A percentile compares a stretch with the other conserved stretches of the same genome.
phyloP scores from a whole-genome alignment of 805 yeast genomes.

The Kodamaea hsintzibuensis region DNA sequence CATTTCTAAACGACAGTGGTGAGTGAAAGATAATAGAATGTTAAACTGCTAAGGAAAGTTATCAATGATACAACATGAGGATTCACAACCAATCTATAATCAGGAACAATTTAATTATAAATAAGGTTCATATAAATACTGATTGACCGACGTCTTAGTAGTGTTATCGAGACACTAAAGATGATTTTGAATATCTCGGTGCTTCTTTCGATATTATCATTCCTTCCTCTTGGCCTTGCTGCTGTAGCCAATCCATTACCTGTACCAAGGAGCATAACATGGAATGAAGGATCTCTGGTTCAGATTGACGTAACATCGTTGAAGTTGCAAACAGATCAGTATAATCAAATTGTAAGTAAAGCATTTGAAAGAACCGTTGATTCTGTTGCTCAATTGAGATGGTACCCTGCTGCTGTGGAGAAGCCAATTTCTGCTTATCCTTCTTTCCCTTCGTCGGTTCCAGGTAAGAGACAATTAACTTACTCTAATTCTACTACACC shows the following conservation, averaged over 20 bases:
- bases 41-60: background rate
- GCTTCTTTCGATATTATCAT: slow-evolving; percentile 3
- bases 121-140: background rate
- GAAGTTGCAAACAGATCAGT: slow-evolving; percentile 5
- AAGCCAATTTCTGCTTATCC: slow-evolving; percentile 20
- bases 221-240: slow-evolving; percentile 6
- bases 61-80: too few species aligned
- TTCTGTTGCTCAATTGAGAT: slow-evolving; percentile 23
- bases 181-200: slow-evolving; percentile 1
- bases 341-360: slow-evolving; percentile 16
- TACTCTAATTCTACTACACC: background rate
- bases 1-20: background rate
- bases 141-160: background rate
- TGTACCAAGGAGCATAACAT: slow-evolving; percentile 21
- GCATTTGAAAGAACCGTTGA: slow-evolving; percentile 25
- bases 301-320: slow-evolving; percentile 6
- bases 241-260: slow-evolving; percentile 26
- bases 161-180: background rate
- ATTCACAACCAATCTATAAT: background rate
- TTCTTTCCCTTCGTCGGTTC: slow-evolving; percentile 16
- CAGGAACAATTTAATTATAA: background rate
- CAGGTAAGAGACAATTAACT: background rate
- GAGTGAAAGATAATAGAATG: background rate
- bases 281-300: slow-evolving; percentile 15
- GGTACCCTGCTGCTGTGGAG: slow-evolving; percentile 38